Conservation (phyloP, 2,329 filamentous ascomycete species). For the Colletotrichum musae region DNA sequence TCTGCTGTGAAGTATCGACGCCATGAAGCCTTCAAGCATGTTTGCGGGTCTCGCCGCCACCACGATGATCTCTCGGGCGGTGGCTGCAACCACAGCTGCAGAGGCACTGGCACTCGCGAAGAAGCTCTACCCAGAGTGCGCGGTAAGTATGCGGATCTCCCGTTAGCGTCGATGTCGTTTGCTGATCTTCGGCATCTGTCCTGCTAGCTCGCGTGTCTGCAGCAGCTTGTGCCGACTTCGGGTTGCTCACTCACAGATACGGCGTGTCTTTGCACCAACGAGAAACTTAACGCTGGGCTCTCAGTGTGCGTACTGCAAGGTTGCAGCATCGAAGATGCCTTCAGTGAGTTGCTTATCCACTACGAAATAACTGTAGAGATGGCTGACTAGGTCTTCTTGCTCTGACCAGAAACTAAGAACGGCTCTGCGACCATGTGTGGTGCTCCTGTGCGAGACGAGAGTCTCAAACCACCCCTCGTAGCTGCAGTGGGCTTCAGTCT, state of each 20-base stretch:
- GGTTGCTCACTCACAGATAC: slow-evolving; percentile 40
- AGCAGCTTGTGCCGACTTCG: slow-evolving; percentile 21
- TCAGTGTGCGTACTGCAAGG: slow-evolving; percentile 38
- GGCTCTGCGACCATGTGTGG: slow-evolving; percentile 44
- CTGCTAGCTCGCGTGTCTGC: slow-evolving; percentile 41
- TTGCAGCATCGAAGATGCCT: slow-evolving; percentile 40
- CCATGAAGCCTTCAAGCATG: slow-evolving; percentile 19
- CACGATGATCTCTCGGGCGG: slow-evolving; percentile 1
- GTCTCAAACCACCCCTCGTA: slow-evolving; percentile 44
- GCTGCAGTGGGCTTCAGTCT: slow-evolving; percentile 46
- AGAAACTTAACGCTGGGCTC: slow-evolving; percentile 41
- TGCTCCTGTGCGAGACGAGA: slow-evolving; percentile 45
- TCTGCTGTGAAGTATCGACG: background rate
- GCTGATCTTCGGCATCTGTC: slow-evolving; percentile 24
- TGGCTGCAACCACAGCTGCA: slow-evolving; percentile 8
- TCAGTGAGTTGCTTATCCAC: slow-evolving; percentile 6
- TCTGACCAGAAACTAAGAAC: slow-evolving; percentile 42
- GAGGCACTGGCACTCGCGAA: slow-evolving; percentile 30
- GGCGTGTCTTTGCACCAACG: slow-evolving; percentile 43
- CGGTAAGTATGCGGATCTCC: slow-evolving; percentile 37
- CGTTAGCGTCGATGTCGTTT: slow-evolving; percentile 15
- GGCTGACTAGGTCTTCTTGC: background rate
- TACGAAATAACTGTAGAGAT: background rate
- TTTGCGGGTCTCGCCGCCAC: slow-evolving; percentile 9
- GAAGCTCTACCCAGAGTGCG: slow-evolving; percentile 39